Percentiles rank a stretch among this genome's conserved stretches.
phyloP scores from a whole-genome alignment of 1,284 basidiomycete genomes.

The Puccinia horiana region DNA sequence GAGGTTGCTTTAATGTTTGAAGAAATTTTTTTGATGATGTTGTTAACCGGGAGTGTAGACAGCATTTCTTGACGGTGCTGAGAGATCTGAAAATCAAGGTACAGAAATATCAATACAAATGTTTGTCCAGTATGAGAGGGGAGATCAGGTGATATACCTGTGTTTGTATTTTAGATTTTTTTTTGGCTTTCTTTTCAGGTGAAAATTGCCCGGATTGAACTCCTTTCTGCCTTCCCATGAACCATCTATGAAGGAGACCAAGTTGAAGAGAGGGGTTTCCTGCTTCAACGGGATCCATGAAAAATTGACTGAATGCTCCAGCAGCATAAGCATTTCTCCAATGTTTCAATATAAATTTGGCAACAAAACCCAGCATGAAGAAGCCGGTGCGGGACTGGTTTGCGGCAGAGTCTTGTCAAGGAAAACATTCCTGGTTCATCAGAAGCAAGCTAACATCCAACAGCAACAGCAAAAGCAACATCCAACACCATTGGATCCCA shows the following conservation, averaged over 20 bases:
- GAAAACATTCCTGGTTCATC: slow-evolving; percentile 1
- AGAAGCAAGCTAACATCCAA: background rate
- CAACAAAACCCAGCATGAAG: slow-evolving; percentile 9
- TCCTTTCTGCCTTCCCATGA: slow-evolving; percentile 3
- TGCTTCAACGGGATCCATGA: background rate
- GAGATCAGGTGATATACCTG: background rate
- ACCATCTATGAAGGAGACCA: background rate
- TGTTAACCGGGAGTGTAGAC: background rate
- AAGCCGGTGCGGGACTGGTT: background rate
- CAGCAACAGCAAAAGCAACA: background rate
- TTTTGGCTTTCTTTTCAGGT: background rate
- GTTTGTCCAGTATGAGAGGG: background rate
- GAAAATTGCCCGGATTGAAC: background rate
- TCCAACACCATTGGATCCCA: background rate
- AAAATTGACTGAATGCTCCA: background rate
- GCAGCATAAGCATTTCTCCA: background rate
- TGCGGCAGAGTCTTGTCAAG: background rate
- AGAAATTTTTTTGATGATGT: background rate
- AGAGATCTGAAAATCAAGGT: background rate
- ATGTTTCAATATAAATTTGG: slow-evolving; percentile 4
- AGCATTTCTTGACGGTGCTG: slow-evolving; percentile 15
- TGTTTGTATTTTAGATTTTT: slow-evolving; percentile 13
- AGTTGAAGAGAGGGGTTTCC: background rate
- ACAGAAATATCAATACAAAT: background rate
- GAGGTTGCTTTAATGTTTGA: background rate